Base-by-base conservation (phyloP, 768 basidiomycete genomes). In the Pisolithus tinctorius region DNA sequence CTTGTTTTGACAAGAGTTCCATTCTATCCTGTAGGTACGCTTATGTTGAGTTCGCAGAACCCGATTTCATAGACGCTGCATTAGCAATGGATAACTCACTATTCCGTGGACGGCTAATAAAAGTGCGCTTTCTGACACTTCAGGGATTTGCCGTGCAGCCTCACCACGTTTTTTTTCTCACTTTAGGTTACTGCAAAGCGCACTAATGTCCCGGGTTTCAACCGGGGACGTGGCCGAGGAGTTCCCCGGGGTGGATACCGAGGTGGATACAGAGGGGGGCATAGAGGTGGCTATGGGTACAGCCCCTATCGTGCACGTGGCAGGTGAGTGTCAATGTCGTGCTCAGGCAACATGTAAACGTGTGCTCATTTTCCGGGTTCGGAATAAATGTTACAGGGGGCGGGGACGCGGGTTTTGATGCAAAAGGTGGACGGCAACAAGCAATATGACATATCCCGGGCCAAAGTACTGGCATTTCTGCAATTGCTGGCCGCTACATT, bases 1-100 rank as follows among this genome's bases (percentile, higher is more conserved):
- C 30, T 25, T 23, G 39, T 51, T 23, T 44, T 48, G 37, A 50
- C 36, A 31, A 51, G 50, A 53, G n/a, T 55, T 45, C 42, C 47
- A 44, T 44, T 51, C 54, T 47, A 41, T 52, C 29, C 50, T 51
- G 26, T 60, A 97, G 94, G 47, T 99, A 88, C 73, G 95, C 95
- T 48, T 99, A 99, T 73, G 94, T 99, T 41, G 96, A 99, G 69
- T 99, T 99, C 68, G 84, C 96, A 60, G 93, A 96, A 63, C 78
- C 93, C 37, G 85, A 89, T 52, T 85, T 90, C 58, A 86, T 98
- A 56, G 87, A 91, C 61, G 86, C 92, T 54, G 93, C 95, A 11
- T 63, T 96, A 56, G 84, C 93, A 13, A 79, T 99, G 76, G 93
- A 98, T 69, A 94, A 97, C 60, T 93, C 90, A n/a, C 70, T 94